Evolutionary conservation across 129 eudicot species (phyloP).

Genomic region (Oenanthe sinensis): DNA sequence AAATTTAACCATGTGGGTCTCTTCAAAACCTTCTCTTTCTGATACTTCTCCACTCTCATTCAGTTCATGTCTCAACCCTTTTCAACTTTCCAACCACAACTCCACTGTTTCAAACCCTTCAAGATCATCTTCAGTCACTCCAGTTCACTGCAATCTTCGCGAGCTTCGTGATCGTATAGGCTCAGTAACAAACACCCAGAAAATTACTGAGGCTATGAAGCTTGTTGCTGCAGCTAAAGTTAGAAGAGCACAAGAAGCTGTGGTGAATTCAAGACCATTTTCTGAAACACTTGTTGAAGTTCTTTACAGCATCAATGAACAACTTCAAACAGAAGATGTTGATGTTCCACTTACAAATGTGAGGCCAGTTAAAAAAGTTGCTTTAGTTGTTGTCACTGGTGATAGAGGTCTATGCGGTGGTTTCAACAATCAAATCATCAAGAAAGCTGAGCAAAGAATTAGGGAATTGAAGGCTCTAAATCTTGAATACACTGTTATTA

Average conservation of each 20-base stretch:
- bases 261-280: constrained; percentile 42
- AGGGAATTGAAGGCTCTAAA: constrained; percentile 29
- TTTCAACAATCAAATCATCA: constrained; percentile 37
- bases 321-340: constrained; percentile 37
- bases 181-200: constrained; percentile 48
- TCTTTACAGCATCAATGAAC: constrained; percentile 45
- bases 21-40: constrained; percentile 35
- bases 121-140: constrained; percentile 22
- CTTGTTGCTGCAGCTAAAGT: constrained; percentile 58
- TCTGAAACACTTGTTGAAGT: constrained; percentile 47
- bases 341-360: constrained; percentile 48
- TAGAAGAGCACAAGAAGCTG: constrained; percentile 58
- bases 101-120: constrained; percentile 15
- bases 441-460: constrained; percentile 41
- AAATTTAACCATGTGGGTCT: constrained; percentile 38
- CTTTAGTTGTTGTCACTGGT: constrained; percentile 49
- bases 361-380: constrained; percentile 49
- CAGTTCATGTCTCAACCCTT: constrained; percentile 30
- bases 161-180: constrained; percentile 40
- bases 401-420: constrained; percentile 64
- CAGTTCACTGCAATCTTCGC: constrained; percentile 38
- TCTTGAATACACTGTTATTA: constrained; percentile 36
- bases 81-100: constrained; percentile 27
- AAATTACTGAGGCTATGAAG: constrained; percentile 60
- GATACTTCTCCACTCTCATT: constrained; percentile 28